Conservation (phyloP, 2,329 filamentous ascomycete species). For the Sporothrix brunneoviolacea region DNA sequence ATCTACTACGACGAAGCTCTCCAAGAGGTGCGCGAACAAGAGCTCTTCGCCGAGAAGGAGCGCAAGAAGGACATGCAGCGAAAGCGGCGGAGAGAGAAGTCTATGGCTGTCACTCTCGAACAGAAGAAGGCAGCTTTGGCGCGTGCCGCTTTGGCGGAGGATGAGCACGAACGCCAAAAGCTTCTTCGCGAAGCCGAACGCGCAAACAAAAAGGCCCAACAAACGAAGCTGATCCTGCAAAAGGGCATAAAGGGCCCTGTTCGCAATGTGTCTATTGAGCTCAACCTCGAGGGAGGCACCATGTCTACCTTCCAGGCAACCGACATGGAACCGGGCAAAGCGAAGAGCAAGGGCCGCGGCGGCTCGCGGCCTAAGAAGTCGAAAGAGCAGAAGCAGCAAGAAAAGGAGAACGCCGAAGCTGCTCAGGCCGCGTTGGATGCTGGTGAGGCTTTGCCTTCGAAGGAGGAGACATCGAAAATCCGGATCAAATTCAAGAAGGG, state of each 20-base stretch:
- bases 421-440: constrained; percentile 79
- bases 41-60: constrained; percentile 92
- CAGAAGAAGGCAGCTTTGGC: constrained; percentile 78
- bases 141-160: constrained; percentile 68
- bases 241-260: constrained; percentile 77
- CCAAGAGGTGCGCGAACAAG: constrained; percentile 80
- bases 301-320: constrained; percentile 76
- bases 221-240: constrained; percentile 80
- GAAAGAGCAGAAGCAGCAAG: constrained; percentile 75
- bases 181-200: constrained; percentile 81
- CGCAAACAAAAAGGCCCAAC: constrained; percentile 85
- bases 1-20: constrained; percentile 74
- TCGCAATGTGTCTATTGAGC: constrained; percentile 61
- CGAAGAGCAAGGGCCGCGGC: constrained; percentile 46
- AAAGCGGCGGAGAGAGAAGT: constrained; percentile 91
- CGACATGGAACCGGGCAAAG: constrained; percentile 47
- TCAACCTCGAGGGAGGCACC: constrained; percentile 76
- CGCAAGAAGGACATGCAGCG: constrained; percentile 99
- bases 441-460: constrained; percentile 61
- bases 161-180: constrained; percentile 74
- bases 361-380: constrained; percentile 80
- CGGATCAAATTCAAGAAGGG: constrained; percentile 57
- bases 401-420: constrained; percentile 75
- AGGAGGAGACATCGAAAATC: constrained; percentile 53
- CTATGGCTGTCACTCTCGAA: constrained; percentile 87